Conservation (phyloP, 2,329 filamentous ascomycete species). For the Cryphonectria japonica region DNA sequence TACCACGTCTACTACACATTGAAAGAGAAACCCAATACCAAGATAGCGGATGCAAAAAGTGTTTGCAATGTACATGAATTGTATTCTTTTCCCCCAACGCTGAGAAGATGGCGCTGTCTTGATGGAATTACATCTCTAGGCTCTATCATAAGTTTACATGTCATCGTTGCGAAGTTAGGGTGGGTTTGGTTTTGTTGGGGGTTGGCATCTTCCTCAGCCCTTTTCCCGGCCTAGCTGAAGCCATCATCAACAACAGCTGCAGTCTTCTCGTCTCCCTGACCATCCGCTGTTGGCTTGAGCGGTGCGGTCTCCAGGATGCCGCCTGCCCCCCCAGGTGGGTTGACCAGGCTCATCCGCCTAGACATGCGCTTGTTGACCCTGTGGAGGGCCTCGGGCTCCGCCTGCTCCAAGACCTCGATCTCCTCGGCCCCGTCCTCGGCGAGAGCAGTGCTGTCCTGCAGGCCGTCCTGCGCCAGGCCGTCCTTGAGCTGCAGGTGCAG, state of each 20-base stretch:
- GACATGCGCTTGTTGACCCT: constrained; percentile 45
- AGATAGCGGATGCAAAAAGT: neutral
- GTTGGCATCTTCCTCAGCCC: neutral
- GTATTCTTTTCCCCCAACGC: neutral
- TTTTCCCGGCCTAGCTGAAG: constrained; percentile 33
- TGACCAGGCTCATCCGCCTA: constrained; percentile 59
- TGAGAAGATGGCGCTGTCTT: constrained; percentile 10
- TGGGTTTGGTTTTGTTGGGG: neutral
- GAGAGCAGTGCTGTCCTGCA: constrained; percentile 31
- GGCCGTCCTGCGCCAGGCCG: constrained; percentile 44
- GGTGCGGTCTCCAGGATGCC: constrained; percentile 40
- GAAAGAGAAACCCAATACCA: neutral
- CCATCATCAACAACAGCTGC: constrained; percentile 33
- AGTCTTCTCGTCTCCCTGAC: constrained; percentile 5
- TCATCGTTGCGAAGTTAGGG: neutral
- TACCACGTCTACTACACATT: neutral
- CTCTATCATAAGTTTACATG: constrained; percentile 27
- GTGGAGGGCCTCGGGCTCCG: constrained; percentile 60
- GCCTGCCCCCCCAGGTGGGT: constrained; percentile 36
- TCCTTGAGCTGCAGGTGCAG: constrained; percentile 56
- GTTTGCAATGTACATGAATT: neutral
- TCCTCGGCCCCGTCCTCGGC: constrained; percentile 40
- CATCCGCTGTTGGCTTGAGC: constrained; percentile 31
- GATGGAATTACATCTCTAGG: constrained; percentile 16
- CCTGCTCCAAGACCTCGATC: constrained; percentile 49